Base-by-base conservation (phyloP, 2,329 filamentous ascomycete genomes). In the Diaporthe australafricana region DNA sequence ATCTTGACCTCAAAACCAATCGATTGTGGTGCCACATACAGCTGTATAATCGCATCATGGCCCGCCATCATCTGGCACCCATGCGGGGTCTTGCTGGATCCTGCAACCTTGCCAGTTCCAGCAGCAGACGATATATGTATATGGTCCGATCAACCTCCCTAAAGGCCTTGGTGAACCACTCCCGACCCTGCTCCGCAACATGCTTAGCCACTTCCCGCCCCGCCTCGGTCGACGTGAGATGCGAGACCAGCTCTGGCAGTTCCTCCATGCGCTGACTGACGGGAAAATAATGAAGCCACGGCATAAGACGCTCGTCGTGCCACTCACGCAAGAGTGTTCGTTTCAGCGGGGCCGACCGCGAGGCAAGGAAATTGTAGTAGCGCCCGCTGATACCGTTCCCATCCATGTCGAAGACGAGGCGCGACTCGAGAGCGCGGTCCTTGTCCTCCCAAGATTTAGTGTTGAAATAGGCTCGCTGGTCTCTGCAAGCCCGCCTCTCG, bases 91-190 rank as follows among this genome's bases (percentile, higher is more conserved):
- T 45, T 17, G 14, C 30, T 35, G 68, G 68, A 69, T 86, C 83
- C 70, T 82, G 80, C 7, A 86, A 55, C 57, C 85, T 80, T 22
- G 81, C 82, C 63, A 86, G 84, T 82, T 93, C 91, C 30, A 92
- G 76, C 75, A 93, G 73, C 71, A 92, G 77, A 66, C 91, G 82
- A 75, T 91, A 92, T 32, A 89, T 83, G 82, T 91, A 91, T 2
- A 89, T 83, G 27, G 86, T 84, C 75, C 90, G 85, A 77, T 93
- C 90, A 40, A 88, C 85, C 57, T 88, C 87, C 52, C 90, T 78
- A 35, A 93, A 76, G 9, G 86, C 87, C 75, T 82, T 85, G 0
- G 74, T 76, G 55, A 85, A 86, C 91, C 90, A 93, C 9, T 85
- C 82, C 8, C 83, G 81, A 0, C 91, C 89, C 7, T 80, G 77